These are phyloP conservation scores for Beauveria asiatica DNA, from an alignment of 2,329 filamentous ascomycete genomes.

Conservation along the genomic window DNA sequence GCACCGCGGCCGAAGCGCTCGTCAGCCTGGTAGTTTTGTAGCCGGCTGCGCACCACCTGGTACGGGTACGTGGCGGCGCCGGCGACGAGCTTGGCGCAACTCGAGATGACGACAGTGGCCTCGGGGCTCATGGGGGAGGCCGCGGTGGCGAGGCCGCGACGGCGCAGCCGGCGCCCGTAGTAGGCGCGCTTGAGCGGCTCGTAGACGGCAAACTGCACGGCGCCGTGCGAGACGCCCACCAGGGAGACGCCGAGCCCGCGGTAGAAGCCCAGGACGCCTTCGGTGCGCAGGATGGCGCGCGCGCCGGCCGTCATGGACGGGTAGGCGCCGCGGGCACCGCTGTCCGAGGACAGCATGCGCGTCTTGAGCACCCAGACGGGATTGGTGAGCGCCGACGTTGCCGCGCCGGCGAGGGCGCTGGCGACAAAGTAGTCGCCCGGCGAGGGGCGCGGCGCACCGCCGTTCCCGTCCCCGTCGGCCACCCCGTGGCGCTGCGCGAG, in stretches of 20 bases:
- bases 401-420: conserved; percentile 59
- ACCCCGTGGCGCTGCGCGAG: conserved; percentile 23
- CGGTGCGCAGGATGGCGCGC: conserved; percentile 54
- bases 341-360: conserved; percentile 84
- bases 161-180: conserved; percentile 32
- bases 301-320: conserved; percentile 66
- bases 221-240: conserved; percentile 82
- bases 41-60: conserved; percentile 77
- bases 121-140: conserved; percentile 49
- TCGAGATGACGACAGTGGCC: conserved; percentile 75
- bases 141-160: conserved; percentile 13
- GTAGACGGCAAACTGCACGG: conserved; percentile 93
- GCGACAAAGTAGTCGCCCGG: conserved; percentile 73
- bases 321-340: conserved; percentile 68
- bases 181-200: conserved; percentile 58
- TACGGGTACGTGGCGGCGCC: conserved; percentile 91
- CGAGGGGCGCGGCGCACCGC: conserved; percentile 20
- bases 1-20: conserved; percentile 62
- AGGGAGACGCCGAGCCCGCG: conserved; percentile 75
- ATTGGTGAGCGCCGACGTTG: conserved; percentile 80
- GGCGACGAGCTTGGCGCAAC: conserved; percentile 75
- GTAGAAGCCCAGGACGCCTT: conserved; percentile 78
- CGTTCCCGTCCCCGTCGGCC: background rate
- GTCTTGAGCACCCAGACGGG: conserved; percentile 98
- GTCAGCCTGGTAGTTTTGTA: conserved; percentile 84